Evolutionary conservation across 2,329 filamentous ascomycete species (phyloP).

Genomic region (Phymatotrichopsis omnivora): DNA sequence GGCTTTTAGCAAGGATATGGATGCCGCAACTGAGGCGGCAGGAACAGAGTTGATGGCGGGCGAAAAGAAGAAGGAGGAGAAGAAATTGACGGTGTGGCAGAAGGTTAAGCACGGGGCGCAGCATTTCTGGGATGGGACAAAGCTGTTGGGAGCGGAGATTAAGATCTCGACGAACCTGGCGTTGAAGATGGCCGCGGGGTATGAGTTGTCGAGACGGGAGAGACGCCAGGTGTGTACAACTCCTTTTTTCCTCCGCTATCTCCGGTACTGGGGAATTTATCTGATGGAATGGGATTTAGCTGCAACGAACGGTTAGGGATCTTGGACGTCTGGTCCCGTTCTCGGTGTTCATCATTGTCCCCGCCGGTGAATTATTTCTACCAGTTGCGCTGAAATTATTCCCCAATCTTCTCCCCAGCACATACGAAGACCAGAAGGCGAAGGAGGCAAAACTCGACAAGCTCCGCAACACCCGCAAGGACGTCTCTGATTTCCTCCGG

Average conservation of each 20-base stretch:
- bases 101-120: conserved; percentile 88
- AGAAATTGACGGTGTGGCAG: conserved; percentile 80
- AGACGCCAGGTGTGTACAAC: conserved; percentile 57
- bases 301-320: conserved; percentile 88
- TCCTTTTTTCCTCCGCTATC: neutral
- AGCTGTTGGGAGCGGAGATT: conserved; percentile 83
- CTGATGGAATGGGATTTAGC: conserved; percentile 32
- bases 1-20: conserved; percentile 34
- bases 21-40: conserved; percentile 35
- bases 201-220: conserved; percentile 90
- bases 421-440: conserved; percentile 83
- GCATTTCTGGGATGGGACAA: conserved; percentile 98
- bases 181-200: conserved; percentile 94
- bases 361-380: conserved; percentile 85
- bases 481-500: conserved; percentile 82
- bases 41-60: conserved; percentile 52
- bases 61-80: conserved; percentile 58
- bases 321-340: conserved; percentile 87
- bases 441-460: conserved; percentile 79
- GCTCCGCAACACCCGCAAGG: conserved; percentile 77
- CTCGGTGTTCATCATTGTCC: conserved; percentile 92
- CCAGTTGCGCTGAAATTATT: conserved; percentile 89
- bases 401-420: conserved; percentile 94
- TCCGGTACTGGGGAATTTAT: neutral
- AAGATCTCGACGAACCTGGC: conserved; percentile 85